Percentiles rank a stretch among this genome's conserved stretches.
These are phyloP conservation scores for Anthostomella pinea DNA, from an alignment of 2,329 filamentous ascomycete genomes.

Conservation along the genomic window DNA sequence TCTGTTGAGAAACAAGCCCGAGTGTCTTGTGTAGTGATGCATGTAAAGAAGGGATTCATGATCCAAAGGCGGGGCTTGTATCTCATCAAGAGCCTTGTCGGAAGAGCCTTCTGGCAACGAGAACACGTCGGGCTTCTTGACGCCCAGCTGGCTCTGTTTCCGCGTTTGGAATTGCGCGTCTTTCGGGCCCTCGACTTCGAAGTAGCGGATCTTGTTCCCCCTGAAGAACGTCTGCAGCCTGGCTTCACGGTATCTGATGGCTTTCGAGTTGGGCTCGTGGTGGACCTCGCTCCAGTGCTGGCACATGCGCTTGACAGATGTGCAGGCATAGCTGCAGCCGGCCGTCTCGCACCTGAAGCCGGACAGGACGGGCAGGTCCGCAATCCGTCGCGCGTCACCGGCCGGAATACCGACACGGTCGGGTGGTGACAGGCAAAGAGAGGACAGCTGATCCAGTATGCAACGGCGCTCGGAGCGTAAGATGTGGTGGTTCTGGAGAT, in stretches of 20 bases:
- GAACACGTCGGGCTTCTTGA: background rate
- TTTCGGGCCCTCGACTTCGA: conserved; percentile 11
- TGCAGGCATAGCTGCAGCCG: conserved; percentile 9
- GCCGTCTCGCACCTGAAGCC: conserved; percentile 7
- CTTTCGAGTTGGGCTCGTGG: conserved; percentile 9
- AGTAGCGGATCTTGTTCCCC: conserved; percentile 14
- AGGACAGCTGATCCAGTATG: conserved; percentile 8
- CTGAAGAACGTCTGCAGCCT: conserved; percentile 14
- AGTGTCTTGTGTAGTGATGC: conserved; percentile 11
- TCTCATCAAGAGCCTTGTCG: background rate
- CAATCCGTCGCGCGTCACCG: conserved; percentile 5
- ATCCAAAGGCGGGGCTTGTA: conserved; percentile 7
- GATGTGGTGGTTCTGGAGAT: conserved; percentile 12
- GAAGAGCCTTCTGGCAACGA: background rate
- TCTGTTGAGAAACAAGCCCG: conserved; percentile 6
- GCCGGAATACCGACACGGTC: conserved; percentile 6
- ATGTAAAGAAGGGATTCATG: conserved; percentile 10
- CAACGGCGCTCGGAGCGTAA: conserved; percentile 9
- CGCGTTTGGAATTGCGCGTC: conserved; percentile 1
- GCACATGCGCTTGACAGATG: conserved; percentile 12
- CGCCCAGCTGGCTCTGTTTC: conserved; percentile 3
- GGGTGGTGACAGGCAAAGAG: conserved; percentile 2
- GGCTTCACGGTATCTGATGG: conserved; percentile 9
- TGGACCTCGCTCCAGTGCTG: conserved; percentile 14
- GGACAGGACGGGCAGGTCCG: conserved; percentile 4